Evolutionary conservation across 805 yeast genomes (phyloP), one percentile per base, ranked within the genome.

Genomic region (Saturnispora zaruensis): DNA sequence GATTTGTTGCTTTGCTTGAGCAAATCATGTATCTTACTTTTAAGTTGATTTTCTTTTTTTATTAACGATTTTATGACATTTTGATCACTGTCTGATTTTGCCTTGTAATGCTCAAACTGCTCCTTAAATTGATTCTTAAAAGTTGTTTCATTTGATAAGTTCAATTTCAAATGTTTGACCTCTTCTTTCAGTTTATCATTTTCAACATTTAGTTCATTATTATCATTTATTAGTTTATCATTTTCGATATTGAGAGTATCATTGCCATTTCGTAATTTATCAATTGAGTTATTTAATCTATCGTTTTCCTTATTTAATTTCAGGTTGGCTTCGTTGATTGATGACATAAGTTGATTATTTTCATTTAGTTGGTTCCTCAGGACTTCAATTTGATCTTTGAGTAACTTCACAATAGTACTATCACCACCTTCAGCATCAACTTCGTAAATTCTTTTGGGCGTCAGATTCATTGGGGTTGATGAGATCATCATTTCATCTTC

Each of bases 401-500:
- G 23, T 18, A 36, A 18, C 21, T 18, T 36, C 23, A 36, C 40
- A n/a, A 36, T 16, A 16, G 23, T 20, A 8, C 13, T 8, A 6
- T 36, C 14, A 36, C 40, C 40, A 36, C 21, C 11, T 5, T 16
- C 21, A 18, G 21, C 21, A 36, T 36, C 40, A n/a, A 8, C 9
- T 18, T 18, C 11, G 13, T 18, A 11, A 18, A 23, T 36, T 16
- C 20, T 36, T 13, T 25, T 18, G 8, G 46, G 46, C 33, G 46
- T 32, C n/a, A 30, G 13, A 8, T 33, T 44, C 20, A 44, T 36
- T 5, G 47, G 47, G 13, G 47, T 45, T 34, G 47, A 45, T 11
- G 47, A 45, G 7, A 20, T 16, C 32, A 45, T 21, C 36, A 28
- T 8, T 8, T 30, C 37, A 9, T 43, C 18, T 13, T 43, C 21